Conservation (phyloP, 495 filamentous ascomycete genomes). For the Astrothelium subdiscretum region DNA sequence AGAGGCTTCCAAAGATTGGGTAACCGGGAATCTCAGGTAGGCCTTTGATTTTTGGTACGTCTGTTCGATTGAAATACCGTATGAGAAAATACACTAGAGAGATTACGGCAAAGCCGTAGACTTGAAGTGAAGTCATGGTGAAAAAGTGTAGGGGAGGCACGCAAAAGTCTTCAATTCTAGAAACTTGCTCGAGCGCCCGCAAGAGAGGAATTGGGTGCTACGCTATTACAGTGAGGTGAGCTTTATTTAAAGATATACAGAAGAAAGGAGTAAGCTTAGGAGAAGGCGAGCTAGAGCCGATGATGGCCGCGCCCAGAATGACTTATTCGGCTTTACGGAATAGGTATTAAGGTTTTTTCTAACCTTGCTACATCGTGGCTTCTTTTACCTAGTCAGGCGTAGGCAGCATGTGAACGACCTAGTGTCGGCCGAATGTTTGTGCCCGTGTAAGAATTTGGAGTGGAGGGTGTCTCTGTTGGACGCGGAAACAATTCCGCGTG, state of each 20-base stretch:
- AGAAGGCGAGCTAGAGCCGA: background rate
- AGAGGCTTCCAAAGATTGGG: conserved; percentile 51
- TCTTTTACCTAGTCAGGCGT: background rate
- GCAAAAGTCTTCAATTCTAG: background rate
- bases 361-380: background rate
- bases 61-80: conserved; percentile 44
- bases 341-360: no score
- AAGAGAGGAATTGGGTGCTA: no score
- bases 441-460: no score
- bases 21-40: conserved; percentile 52
- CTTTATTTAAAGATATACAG: no score
- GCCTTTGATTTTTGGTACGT: conserved; percentile 51
- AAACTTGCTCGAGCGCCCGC: background rate
- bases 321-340: background rate
- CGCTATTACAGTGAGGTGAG: no score
- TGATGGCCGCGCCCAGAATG: background rate
- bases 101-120: conserved; percentile 15
- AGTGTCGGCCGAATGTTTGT: no score
- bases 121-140: conserved; percentile 7
- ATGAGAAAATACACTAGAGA: conserved; percentile 37
- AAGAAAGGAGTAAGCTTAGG: no score
- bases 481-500: no score
- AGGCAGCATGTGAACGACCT: background rate
- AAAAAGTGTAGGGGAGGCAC: background rate
- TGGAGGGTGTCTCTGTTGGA: no score